Percentiles rank a stretch among this genome's conserved stretches.
Evolutionary conservation across 208 protist genomes (phyloP).

Genomic region (Trypanosoma mega): DNA sequence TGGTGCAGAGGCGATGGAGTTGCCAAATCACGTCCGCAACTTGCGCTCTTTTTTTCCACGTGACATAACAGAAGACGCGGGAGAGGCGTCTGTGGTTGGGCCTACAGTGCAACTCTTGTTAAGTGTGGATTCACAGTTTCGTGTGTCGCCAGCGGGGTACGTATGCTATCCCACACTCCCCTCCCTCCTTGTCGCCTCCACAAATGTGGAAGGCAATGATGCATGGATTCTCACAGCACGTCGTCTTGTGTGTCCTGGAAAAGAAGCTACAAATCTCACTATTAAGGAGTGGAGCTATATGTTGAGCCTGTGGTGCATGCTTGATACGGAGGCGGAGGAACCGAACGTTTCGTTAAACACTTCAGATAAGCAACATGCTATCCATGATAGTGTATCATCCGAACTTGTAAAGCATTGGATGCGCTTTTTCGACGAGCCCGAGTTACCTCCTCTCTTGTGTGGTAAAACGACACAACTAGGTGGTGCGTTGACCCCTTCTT

Average conservation of each 20-base stretch:
- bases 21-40: background rate
- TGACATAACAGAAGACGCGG: background rate
- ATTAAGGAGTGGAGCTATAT: constrained; percentile 18
- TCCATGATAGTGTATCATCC: background rate
- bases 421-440: constrained; percentile 1
- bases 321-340: constrained; percentile 14
- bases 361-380: background rate
- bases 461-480: background rate
- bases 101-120: constrained; percentile 49
- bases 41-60: background rate
- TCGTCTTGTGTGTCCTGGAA: background rate
- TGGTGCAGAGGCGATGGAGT: background rate
- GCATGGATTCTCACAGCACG: constrained; percentile 9
- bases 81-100: constrained; percentile 5
- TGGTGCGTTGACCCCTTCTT: too few relatives aligned
- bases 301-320: constrained; percentile 26
- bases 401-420: constrained; percentile 18
- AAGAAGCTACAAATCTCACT: background rate
- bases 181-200: constrained; percentile 43
- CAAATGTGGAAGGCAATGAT: constrained; percentile 11
- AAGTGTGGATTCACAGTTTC: constrained; percentile 57
- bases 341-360: background rate
- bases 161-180: constrained; percentile 65
- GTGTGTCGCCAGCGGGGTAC: constrained; percentile 36
- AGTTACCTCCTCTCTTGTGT: constrained; percentile 14